Evolutionary conservation across 202 grass and related monocot genomes (phyloP).

Genomic region (Schoenoplectus triqueter): DNA sequence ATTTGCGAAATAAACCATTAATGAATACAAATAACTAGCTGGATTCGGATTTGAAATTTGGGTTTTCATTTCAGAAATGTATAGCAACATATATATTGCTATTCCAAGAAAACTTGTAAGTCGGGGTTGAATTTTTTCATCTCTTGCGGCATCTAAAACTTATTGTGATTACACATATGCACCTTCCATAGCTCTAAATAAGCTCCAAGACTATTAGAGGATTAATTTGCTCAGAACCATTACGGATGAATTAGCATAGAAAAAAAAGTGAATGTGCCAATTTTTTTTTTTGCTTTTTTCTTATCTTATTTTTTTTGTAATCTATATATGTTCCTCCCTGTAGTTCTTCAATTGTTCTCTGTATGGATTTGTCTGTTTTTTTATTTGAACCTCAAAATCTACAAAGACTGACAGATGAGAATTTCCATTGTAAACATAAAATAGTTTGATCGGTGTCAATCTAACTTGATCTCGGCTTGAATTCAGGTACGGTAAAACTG

Average conservation of each 20-base stretch:
- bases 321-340: background rate
- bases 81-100: no score
- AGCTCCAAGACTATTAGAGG: background rate
- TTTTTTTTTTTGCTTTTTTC: background rate
- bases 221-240: background rate
- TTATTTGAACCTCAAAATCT: background rate
- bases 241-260: conserved; percentile 4
- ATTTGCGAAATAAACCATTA: no score
- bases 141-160: background rate
- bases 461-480: background rate
- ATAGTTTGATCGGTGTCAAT: background rate
- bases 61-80: no score
- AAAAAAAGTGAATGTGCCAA: background rate
- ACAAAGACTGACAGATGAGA: background rate
- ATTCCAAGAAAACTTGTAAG: no score
- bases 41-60: no score
- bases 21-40: no score
- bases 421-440: conserved; percentile 16
- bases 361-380: background rate
- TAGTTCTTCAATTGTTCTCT: background rate
- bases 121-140: background rate
- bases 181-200: background rate
- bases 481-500: conserved; percentile 64
- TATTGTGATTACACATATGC: background rate
- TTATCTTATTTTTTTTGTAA: background rate